Conservation (phyloP, 768 basidiomycete genomes). For the Lactifluus volemus region DNA sequence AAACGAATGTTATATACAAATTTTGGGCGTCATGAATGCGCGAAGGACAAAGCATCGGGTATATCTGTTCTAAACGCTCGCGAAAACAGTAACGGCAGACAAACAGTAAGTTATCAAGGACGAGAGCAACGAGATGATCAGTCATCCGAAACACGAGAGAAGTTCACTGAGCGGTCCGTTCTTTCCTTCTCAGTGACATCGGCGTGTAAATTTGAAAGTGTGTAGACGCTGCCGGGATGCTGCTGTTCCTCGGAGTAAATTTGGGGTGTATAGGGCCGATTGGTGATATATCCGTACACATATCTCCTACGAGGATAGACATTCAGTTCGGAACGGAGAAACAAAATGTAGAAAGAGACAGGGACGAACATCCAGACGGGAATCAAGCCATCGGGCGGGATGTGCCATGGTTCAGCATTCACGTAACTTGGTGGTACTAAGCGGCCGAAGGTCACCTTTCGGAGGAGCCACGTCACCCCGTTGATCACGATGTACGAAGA, state of each 20-base stretch:
- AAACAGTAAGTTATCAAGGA: background rate
- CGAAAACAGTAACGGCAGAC: background rate
- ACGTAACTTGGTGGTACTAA: conserved; percentile 59
- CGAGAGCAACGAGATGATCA: background rate
- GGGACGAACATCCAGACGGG: conserved; percentile 53
- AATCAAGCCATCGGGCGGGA: conserved; percentile 62
- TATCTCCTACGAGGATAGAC: background rate
- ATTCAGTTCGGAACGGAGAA: background rate
- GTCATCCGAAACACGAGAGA: background rate
- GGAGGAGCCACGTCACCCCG: conserved; percentile 50
- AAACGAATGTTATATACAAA: background rate
- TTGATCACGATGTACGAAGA: conserved; percentile 65
- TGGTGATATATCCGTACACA: background rate
- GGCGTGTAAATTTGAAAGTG: background rate
- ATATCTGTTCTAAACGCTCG: background rate
- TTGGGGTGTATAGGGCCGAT: background rate
- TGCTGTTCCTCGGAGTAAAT: background rate
- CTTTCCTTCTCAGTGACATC: background rate
- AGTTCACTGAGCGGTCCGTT: background rate
- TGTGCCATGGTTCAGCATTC: conserved; percentile 55
- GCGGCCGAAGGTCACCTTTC: conserved; percentile 47
- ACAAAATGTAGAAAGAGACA: background rate
- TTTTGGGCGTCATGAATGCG: background rate
- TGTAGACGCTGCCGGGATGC: background rate
- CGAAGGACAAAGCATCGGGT: background rate